Evolutionary conservation across 1,284 basidiomycete species (phyloP).

Genomic region (Marasmius oreades): DNA sequence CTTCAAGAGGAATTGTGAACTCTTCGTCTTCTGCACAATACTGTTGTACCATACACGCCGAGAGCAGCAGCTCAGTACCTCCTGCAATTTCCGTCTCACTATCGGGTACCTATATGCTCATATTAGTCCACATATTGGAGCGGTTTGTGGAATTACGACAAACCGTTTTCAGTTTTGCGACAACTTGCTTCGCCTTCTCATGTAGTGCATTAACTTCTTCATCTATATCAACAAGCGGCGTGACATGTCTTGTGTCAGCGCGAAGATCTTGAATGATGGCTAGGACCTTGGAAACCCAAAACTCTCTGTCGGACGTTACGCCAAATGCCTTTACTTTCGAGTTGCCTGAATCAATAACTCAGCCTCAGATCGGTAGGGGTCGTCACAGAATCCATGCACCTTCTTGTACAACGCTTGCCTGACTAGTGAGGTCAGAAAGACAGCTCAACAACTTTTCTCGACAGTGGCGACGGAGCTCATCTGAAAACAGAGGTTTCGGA

Average conservation of each 20-base stretch:
- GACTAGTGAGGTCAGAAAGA: slow-evolving; percentile 72
- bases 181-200: slow-evolving; percentile 42
- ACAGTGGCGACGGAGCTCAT: slow-evolving; percentile 63
- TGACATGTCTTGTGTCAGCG: slow-evolving; percentile 69
- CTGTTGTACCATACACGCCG: slow-evolving; percentile 65
- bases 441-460: slow-evolving; percentile 71
- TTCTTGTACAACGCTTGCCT: slow-evolving; percentile 48
- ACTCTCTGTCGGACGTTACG: slow-evolving; percentile 67
- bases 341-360: slow-evolving; percentile 25
- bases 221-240: slow-evolving; percentile 51
- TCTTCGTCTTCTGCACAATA: slow-evolving; percentile 53
- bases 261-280: slow-evolving; percentile 59
- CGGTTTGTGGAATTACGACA: slow-evolving; percentile 5
- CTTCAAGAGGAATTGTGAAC: slow-evolving; percentile 50
- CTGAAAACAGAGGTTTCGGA: slow-evolving; percentile 72
- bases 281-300: slow-evolving; percentile 78
- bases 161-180: slow-evolving; percentile 49
- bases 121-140: neutral
- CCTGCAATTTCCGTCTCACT: slow-evolving; percentile 51
- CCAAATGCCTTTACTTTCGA: slow-evolving; percentile 57
- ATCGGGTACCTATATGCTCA: slow-evolving; percentile 37
- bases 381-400: slow-evolving; percentile 30
- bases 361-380: slow-evolving; percentile 2
- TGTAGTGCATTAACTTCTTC: slow-evolving; percentile 53
- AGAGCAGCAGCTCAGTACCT: slow-evolving; percentile 70